Base-by-base conservation (phyloP, 106 monocot species). In the Posidonia australis region DNA sequence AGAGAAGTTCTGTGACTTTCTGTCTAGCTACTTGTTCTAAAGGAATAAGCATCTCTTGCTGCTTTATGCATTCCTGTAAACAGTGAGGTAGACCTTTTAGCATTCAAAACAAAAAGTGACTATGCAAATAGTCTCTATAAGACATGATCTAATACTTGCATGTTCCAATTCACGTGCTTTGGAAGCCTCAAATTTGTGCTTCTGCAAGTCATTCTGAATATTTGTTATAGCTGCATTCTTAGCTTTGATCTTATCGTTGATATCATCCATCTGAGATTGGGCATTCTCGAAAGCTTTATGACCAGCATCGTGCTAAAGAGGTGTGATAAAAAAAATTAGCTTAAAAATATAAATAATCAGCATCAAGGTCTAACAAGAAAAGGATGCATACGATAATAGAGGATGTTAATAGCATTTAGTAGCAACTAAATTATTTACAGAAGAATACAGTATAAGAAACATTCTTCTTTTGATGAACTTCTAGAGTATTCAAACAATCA, bases 11-110 rank as follows among this genome's bases (percentile, higher is more conserved):
- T 12, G 79, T 68, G 23, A 98, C 82, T 77, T 85, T 98, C 70
- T 91, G 91, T 65, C 90, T 84, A 28, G 98, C 87, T 13, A 78
- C 87, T 77, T 88, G 91, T 66, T 98, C 98, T 44, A 77, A 70
- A 75, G 87, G 91, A 83, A 85, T 82, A 65, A 98, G 85, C 23
- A 60, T 69, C 47, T 88, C 87, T 77, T 88, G 85, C 47, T 88
- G 60, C 52, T 79, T 80, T 29, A 73, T 74, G 70, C 80, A 88
- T 72, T 91, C 98, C 98, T 88, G 74, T 23, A 23, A 22, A 42
- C 43, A 62, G 7, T 10, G 43, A 19, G 42, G 18, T 36, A 42
- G 41, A 13, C 16, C 10, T 29, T 26, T 28, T 58, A 58, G 12
- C 23, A 58, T 16, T 1, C 4, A 0, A 29, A 58, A 58, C 25